Evolutionary conservation across 1,139 yeast genomes (phyloP), one percentile per base, ranked within the genome.

Genomic region (Yamadazyma oceani): DNA sequence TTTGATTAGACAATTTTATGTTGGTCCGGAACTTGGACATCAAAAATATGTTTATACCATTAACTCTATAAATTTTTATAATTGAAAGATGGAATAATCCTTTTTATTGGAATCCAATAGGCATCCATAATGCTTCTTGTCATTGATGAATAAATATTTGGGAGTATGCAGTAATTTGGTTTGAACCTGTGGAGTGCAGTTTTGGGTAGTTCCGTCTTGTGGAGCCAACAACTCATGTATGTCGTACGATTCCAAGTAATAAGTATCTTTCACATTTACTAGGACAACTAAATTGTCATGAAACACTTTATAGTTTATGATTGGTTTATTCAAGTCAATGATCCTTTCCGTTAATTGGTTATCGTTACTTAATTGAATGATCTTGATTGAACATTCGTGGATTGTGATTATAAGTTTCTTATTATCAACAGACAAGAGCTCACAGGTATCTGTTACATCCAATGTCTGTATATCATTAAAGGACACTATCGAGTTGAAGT

Each of bases 101-200:
- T 65, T 66, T 35, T 60, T 57, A 27, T 64, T 60, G 2, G 54
- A 42, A 38, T 73, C 77, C 17, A 75, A 47, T 19, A 75, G 42
- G 45, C 77, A 74, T 1, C 70, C 75, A 32, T 42, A 48, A 10
- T 40, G 35, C 23, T 43, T 35, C 10, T 15, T n/a, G 11, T 39
- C 38, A 30, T 46, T 44, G 9, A 45, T 16, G 2, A 44, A 26
- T 3, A 49, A 13, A n/a, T 38, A 29, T 8, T 30, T 28, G 4
- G 50, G 48, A 15, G 24, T 25, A 6, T 16, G 21, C 8, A 21
- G 5, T 16, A 27, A 11, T 17, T 16, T 15, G 6, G 12, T 13
- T n/a, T 4, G 13, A 13, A n/a, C n/a, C n/a, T 9, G 10, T 10
- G 7, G 11, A 11, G 19, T 8, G n/a, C 16, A 16, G 10, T 14